Conservation (phyloP, 305 asterid genomes). For the Stenogyne calaminthoides region DNA sequence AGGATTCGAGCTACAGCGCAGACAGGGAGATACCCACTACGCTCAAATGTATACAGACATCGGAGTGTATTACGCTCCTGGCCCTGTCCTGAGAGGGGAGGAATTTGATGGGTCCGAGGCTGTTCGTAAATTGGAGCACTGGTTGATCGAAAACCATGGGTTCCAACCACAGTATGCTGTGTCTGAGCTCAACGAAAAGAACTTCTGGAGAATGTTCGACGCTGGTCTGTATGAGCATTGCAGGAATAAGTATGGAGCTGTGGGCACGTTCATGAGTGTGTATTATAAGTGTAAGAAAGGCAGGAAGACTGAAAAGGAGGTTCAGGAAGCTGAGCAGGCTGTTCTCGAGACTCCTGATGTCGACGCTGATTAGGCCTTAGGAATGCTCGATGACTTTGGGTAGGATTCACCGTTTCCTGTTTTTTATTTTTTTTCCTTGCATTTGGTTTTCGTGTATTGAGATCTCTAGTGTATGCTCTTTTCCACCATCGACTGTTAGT, state of each 20-base stretch:
- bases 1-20: conserved; percentile 76
- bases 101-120: conserved; percentile 83
- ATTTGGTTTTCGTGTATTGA: conserved; percentile 25
- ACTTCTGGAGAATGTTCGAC: conserved; percentile 99
- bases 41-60: conserved; percentile 96
- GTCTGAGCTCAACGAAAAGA: conserved; percentile 85
- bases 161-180: conserved; percentile 96
- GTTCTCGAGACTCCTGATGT: conserved; percentile 69
- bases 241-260: conserved; percentile 78
- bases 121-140: conserved; percentile 70
- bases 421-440: conserved; percentile 10
- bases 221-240: conserved; percentile 81
- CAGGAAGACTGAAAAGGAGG: conserved; percentile 97
- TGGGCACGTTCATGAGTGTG: conserved; percentile 97
- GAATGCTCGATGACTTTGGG: conserved; percentile 7
- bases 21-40: conserved; percentile 83
- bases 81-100: conserved; percentile 93
- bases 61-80: conserved; percentile 92
- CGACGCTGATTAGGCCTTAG: conserved; percentile 40
- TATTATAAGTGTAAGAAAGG: conserved; percentile 96
- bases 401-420: background rate
- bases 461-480: conserved; percentile 25
- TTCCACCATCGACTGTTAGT: background rate
- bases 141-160: conserved; percentile 94
- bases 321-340: conserved; percentile 97